Evolutionary conservation across 768 basidiomycete species (phyloP).

Genomic region (Termitomyces sp.): DNA sequence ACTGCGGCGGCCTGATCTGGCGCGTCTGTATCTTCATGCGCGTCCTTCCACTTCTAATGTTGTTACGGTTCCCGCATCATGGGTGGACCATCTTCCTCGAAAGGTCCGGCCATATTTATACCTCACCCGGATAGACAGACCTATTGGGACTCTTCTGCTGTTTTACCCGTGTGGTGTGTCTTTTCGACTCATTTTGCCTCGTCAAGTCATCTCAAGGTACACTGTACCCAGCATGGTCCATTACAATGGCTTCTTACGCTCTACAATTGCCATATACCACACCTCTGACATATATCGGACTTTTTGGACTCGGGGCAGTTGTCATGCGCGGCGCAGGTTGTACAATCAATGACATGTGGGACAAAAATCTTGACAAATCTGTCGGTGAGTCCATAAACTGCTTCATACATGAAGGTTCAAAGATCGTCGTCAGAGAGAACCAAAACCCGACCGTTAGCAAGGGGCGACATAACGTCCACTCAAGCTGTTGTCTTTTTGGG

Average conservation of each 20-base stretch:
- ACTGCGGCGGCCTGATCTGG: background rate
- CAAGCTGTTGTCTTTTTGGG: constrained; percentile 83
- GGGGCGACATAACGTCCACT: constrained; percentile 67
- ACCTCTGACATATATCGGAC: constrained; percentile 67
- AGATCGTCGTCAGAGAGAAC: constrained; percentile 64
- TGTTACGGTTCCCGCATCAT: constrained; percentile 29
- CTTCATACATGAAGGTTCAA: background rate
- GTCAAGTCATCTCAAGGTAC: constrained; percentile 1
- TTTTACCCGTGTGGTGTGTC: constrained; percentile 91
- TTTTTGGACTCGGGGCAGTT: constrained; percentile 88
- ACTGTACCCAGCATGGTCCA: constrained; percentile 81
- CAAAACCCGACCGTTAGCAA: constrained; percentile 79
- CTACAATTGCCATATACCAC: constrained; percentile 57
- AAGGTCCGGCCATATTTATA: constrained; percentile 73
- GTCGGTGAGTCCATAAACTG: constrained; percentile 55
- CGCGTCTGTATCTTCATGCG: background rate
- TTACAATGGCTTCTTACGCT: constrained; percentile 92
- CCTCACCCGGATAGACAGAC: constrained; percentile 89
- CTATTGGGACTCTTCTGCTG: constrained; percentile 87
- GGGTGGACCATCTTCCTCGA: constrained; percentile 62
- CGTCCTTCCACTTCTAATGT: constrained; percentile 9
- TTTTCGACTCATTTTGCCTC: background rate
- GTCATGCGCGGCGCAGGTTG: constrained; percentile 98
- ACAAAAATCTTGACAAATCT: constrained; percentile 82
- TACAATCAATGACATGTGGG: constrained; percentile 99